A percentile compares a stretch with the other conserved stretches of the same genome.
These are phyloP conservation scores for Aspergillus nidulans DNA, from an alignment of 495 filamentous ascomycete genomes.

Conservation along the genomic window DNA sequence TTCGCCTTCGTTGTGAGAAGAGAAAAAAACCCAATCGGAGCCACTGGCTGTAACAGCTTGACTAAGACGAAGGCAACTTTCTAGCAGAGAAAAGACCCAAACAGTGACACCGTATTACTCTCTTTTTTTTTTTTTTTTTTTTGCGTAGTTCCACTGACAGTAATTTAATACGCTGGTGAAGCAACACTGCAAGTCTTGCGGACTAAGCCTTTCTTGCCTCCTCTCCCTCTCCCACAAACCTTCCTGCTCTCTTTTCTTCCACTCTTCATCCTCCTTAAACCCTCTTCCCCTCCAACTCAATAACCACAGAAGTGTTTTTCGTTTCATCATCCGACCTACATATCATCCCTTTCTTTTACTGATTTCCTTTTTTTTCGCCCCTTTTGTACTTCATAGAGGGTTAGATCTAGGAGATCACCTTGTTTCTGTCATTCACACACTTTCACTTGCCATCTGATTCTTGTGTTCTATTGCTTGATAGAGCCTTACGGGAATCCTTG, in stretches of 20 bases:
- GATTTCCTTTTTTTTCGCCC: slow-evolving; percentile 28
- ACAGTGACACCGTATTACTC: background rate
- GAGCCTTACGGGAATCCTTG: slow-evolving; percentile 15
- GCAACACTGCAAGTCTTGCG: slow-evolving; percentile 1
- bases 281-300: slow-evolving; percentile 16
- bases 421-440: slow-evolving; percentile 18
- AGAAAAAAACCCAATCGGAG: background rate
- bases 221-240: slow-evolving; percentile 30
- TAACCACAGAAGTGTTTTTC: slow-evolving; percentile 17
- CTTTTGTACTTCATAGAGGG: slow-evolving; percentile 29
- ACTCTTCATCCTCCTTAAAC: slow-evolving; percentile 29
- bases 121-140: background rate
- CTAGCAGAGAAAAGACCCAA: background rate
- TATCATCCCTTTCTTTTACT: slow-evolving; percentile 33
- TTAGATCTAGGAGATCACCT: slow-evolving; percentile 29
- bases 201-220: slow-evolving; percentile 34
- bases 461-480: slow-evolving; percentile 18
- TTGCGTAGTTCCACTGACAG: background rate
- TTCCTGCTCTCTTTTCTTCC: slow-evolving; percentile 18
- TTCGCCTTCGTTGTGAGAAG: background rate
- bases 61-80: background rate
- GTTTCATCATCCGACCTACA: slow-evolving; percentile 38
- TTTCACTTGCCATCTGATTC: slow-evolving; percentile 15
- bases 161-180: slow-evolving; percentile 5
- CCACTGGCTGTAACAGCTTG: background rate